Conservation (phyloP, 2,329 filamentous ascomycete species). For the Fusarium albosuccineum region DNA sequence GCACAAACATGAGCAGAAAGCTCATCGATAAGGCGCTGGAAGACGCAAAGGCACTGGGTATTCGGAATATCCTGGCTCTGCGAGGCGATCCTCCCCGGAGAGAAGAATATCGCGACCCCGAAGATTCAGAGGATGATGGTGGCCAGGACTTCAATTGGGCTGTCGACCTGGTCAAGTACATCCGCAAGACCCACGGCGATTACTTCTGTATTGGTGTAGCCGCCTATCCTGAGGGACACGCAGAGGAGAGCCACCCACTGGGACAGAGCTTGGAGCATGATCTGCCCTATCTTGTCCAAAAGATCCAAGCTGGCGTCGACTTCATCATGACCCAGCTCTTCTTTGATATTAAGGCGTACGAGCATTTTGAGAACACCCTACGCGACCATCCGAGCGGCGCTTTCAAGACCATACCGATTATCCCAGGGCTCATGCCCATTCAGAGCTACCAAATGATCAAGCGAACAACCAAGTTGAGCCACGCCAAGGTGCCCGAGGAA, state of each 20-base stretch:
- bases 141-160: constrained; percentile 90
- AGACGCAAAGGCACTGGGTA: constrained; percentile 89
- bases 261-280: constrained; percentile 81
- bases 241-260: constrained; percentile 86
- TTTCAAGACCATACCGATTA: constrained; percentile 89
- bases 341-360: constrained; percentile 89
- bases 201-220: constrained; percentile 98
- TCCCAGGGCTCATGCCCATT: constrained; percentile 96
- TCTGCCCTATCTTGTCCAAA: constrained; percentile 89
- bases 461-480: constrained; percentile 92
- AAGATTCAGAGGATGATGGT: constrained; percentile 68
- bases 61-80: constrained; percentile 93
- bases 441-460: constrained; percentile 98
- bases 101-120: constrained; percentile 82
- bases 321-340: constrained; percentile 99
- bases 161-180: constrained; percentile 89
- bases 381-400: constrained; percentile 84
- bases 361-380: constrained; percentile 80
- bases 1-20: constrained; percentile 94
- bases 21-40: constrained; percentile 91
- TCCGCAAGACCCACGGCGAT: constrained; percentile 85
- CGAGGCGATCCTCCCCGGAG: constrained; percentile 91
- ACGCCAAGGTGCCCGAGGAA: constrained; percentile 81
- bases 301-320: constrained; percentile 90
- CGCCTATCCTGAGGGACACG: constrained; percentile 94